Evolutionary conservation across 306 rosid genomes (phyloP).

Genomic region (Castanea crenata): DNA sequence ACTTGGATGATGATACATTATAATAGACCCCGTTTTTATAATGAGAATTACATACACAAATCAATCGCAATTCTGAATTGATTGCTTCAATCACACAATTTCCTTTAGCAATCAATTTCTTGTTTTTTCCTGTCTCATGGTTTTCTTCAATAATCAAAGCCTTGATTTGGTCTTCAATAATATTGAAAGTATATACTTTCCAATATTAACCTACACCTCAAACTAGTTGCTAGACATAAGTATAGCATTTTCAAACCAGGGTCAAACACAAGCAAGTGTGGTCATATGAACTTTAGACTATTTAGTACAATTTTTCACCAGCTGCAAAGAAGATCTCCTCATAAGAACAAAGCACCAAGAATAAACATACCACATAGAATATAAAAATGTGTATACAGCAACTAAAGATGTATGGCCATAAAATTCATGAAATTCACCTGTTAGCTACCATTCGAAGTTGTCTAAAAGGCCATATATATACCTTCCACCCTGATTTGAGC

Average conservation of each 20-base stretch:
- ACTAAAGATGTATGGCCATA: not conserved
- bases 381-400: not conserved
- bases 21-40: too few relatives aligned
- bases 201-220: not conserved
- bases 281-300: not conserved
- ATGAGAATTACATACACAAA: too few relatives aligned
- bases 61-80: too few relatives aligned
- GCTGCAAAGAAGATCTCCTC: not conserved
- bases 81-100: too few relatives aligned
- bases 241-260: not conserved
- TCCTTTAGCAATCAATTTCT: too few relatives aligned
- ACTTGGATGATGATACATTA: too few relatives aligned
- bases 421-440: slow-evolving; percentile 47
- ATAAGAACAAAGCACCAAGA: not conserved
- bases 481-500: slow-evolving; percentile 96
- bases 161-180: too few relatives aligned
- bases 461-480: slow-evolving; percentile 98
- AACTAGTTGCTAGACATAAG: not conserved
- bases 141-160: too few relatives aligned
- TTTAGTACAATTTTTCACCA: slow-evolving; percentile 2
- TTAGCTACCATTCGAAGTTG: slow-evolving; percentile 96
- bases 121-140: too few relatives aligned
- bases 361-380: not conserved
- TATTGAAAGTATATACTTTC: too few relatives aligned
- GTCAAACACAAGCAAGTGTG: not conserved